Evolutionary conservation across 2,329 filamentous ascomycete genomes (phyloP).

Genomic region (Talaromyces sp.): DNA sequence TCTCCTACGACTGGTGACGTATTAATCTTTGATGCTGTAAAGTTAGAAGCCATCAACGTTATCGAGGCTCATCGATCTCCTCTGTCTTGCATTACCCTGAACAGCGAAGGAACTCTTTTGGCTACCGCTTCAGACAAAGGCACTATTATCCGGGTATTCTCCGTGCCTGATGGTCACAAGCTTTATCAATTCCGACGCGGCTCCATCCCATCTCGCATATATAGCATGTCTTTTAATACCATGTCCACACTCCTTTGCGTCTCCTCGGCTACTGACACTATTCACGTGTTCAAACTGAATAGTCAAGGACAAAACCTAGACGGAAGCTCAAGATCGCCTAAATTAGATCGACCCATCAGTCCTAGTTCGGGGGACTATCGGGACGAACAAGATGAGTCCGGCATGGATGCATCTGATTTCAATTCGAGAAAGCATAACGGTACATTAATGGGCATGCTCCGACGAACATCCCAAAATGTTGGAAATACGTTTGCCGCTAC

Average conservation of each 20-base stretch:
- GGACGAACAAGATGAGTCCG: constrained; percentile 29
- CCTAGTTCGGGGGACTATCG: constrained; percentile 28
- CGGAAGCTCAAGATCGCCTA: constrained; percentile 26
- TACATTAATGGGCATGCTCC: constrained; percentile 82
- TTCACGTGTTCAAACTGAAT: constrained; percentile 87
- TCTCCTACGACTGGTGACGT: constrained; percentile 87
- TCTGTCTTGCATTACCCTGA: constrained; percentile 83
- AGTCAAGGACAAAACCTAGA: constrained; percentile 34
- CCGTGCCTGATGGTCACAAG: constrained; percentile 84
- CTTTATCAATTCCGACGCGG: constrained; percentile 94
- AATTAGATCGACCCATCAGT: constrained; percentile 28
- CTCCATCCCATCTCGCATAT: constrained; percentile 92
- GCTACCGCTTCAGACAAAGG: constrained; percentile 96
- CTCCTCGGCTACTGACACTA: constrained; percentile 91
- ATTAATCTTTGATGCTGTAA: constrained; percentile 84
- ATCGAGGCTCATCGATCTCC: constrained; percentile 93
- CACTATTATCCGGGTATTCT: constrained; percentile 95
- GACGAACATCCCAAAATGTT: constrained; percentile 93
- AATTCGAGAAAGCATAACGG: constrained; percentile 57
- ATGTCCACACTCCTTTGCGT: constrained; percentile 91
- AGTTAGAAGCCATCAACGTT: constrained; percentile 89
- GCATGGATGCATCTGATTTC: constrained; percentile 33
- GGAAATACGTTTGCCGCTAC: constrained; percentile 83
- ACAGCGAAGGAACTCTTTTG: constrained; percentile 84
- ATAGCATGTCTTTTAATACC: constrained; percentile 98